Percentiles rank a stretch among this genome's conserved stretches.
Conservation (phyloP, 163 green algal species). For the Prototheca stagnorum region DNA sequence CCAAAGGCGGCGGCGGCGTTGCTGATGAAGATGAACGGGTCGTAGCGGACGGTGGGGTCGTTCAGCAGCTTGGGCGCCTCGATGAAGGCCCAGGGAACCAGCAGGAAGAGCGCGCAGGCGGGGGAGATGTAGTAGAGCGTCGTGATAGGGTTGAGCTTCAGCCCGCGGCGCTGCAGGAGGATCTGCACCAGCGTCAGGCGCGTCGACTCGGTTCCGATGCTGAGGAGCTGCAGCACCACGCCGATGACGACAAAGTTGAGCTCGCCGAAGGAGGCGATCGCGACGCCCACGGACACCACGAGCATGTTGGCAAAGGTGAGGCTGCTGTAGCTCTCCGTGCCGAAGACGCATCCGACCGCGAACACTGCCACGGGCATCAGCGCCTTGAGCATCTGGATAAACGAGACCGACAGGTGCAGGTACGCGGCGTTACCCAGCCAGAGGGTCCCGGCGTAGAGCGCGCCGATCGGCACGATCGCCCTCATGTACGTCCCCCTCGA, state of each 20-base stretch:
- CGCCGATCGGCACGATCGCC: conserved; percentile 60
- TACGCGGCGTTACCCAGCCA: conserved; percentile 72
- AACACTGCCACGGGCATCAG: conserved; percentile 65
- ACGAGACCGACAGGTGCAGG: conserved; percentile 63
- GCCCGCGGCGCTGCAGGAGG: conserved; percentile 57
- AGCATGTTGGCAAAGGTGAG: conserved; percentile 46
- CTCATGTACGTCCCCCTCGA: conserved; percentile 32
- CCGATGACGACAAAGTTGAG: conserved; percentile 66
- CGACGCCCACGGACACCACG: conserved; percentile 50
- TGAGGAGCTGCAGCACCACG: conserved; percentile 48
- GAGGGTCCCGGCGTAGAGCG: conserved; percentile 54
- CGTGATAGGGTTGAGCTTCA: conserved; percentile 79
- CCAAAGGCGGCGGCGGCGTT: conserved; percentile 39
- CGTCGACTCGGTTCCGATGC: conserved; percentile 56
- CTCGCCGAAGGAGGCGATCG: conserved; percentile 63
- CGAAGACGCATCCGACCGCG: conserved; percentile 25
- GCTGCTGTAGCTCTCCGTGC: conserved; percentile 28
- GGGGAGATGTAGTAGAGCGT: conserved; percentile 73
- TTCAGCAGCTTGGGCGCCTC: conserved; percentile 36
- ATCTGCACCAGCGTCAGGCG: conserved; percentile 58
- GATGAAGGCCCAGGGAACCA: conserved; percentile 43
- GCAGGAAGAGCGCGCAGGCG: conserved; percentile 51
- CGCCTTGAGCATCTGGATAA: conserved; percentile 71
- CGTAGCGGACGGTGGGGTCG: conserved; percentile 19
- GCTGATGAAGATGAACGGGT: conserved; percentile 18